Evolutionary conservation across 2,329 filamentous ascomycete genomes (phyloP).

Genomic region (Didymella arachidicola): DNA sequence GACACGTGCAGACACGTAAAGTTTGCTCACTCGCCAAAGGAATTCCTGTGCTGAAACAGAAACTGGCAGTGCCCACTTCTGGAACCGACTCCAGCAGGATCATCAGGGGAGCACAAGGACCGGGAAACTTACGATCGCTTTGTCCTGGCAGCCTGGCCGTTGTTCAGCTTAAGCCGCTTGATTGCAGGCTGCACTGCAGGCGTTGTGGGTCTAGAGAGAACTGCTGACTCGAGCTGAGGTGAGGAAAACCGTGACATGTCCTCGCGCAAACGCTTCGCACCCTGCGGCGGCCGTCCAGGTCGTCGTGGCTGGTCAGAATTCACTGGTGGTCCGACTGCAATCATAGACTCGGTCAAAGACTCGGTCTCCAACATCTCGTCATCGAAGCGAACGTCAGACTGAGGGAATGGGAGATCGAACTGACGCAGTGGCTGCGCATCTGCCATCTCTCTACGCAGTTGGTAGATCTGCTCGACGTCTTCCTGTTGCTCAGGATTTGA

Average conservation of each 20-base stretch:
- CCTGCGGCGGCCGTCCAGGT: conserved; percentile 38
- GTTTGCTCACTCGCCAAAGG: conserved; percentile 43
- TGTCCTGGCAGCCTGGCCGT: conserved; percentile 47
- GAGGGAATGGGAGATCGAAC: conserved; percentile 32
- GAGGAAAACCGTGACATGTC: conserved; percentile 43
- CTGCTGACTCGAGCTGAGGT: conserved; percentile 42
- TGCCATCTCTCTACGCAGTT: conserved; percentile 37
- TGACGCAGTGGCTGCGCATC: conserved; percentile 37
- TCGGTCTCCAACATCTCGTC: conserved; percentile 49
- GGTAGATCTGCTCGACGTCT: conserved; percentile 37
- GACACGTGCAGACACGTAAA: conserved; percentile 46
- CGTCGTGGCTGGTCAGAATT: conserved; percentile 42
- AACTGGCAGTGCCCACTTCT: conserved; percentile 32
- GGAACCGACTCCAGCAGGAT: conserved; percentile 23
- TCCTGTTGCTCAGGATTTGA: conserved; percentile 38
- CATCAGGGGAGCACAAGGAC: conserved; percentile 21
- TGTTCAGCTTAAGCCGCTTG: conserved; percentile 48
- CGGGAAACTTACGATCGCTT: conserved; percentile 49
- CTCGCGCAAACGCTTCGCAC: conserved; percentile 44
- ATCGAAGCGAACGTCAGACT: conserved; percentile 48
- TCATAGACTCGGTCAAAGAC: conserved; percentile 47
- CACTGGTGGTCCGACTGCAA: conserved; percentile 47
- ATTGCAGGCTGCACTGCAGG: conserved; percentile 40
- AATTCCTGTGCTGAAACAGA: conserved; percentile 38
- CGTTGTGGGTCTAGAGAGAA: conserved; percentile 45